These are phyloP conservation scores for Tillandsia fasciculata DNA, from an alignment of 176 grass and related monocot species.

Conservation along the genomic window DNA sequence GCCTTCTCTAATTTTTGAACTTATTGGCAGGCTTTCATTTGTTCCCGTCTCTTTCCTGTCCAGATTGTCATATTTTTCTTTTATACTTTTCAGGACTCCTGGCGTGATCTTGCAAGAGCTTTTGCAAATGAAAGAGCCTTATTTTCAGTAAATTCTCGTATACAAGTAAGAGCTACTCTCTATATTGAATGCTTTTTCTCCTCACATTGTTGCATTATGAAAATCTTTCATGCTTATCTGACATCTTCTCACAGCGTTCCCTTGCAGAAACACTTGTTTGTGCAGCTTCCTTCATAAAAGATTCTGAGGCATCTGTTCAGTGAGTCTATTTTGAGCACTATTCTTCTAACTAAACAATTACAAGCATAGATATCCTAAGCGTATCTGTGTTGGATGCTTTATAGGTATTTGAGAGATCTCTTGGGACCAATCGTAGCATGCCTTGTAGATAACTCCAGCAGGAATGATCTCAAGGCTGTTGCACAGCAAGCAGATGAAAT, in stretches of 20 bases:
- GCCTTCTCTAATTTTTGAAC: too few relatives aligned
- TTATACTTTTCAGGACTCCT: constrained; percentile 54
- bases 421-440: constrained; percentile 78
- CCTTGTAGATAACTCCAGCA: constrained; percentile 70
- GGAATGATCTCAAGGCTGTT: constrained; percentile 84
- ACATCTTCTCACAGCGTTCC: constrained; percentile 51
- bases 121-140: constrained; percentile 80
- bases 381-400: constrained; percentile 18
- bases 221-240: constrained; percentile 25
- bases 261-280: constrained; percentile 91
- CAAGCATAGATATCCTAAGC: constrained; percentile 12
- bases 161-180: constrained; percentile 48
- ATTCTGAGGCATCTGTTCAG: constrained; percentile 74
- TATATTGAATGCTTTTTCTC: constrained; percentile 17
- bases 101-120: constrained; percentile 86
- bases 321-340: constrained; percentile 44
- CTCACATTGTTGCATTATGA: constrained; percentile 8
- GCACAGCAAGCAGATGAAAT: constrained; percentile 75
- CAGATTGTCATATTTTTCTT: constrained; percentile 10
- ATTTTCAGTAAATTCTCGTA: constrained; percentile 75
- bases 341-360: constrained; percentile 14
- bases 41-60: constrained; percentile 6
- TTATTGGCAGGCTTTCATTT: too few relatives aligned
- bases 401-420: constrained; percentile 87
- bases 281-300: constrained; percentile 86